Percentiles rank a stretch among this genome's conserved stretches.
Evolutionary conservation across 1,284 basidiomycete genomes (phyloP).

Genomic region (Coniophora puteana): DNA sequence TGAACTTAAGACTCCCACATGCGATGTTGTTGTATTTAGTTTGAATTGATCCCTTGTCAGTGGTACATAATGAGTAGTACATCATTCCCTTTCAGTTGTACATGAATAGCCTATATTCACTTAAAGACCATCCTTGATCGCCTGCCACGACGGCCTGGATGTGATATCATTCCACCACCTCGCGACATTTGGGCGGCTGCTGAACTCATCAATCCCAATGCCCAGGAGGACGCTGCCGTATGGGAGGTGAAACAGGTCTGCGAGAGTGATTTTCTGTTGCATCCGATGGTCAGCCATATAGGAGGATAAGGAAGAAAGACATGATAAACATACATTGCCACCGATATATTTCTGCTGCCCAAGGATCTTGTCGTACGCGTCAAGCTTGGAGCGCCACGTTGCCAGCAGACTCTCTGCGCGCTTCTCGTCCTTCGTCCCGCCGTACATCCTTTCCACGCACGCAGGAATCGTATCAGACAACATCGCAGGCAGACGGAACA

Average conservation of each 20-base stretch:
- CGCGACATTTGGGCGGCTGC: slow-evolving; percentile 31
- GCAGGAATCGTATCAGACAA: slow-evolving; percentile 12
- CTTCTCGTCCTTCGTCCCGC: slow-evolving; percentile 27
- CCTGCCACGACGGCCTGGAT: slow-evolving; percentile 33
- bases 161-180: slow-evolving; percentile 43
- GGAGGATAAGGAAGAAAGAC: too few relatives aligned
- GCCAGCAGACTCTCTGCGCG: slow-evolving; percentile 23
- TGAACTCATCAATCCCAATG: slow-evolving; percentile 28
- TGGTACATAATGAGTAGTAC: too few relatives aligned
- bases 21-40: too few relatives aligned
- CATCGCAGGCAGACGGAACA: background rate
- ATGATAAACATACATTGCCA: slow-evolving; percentile 45
- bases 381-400: slow-evolving; percentile 36
- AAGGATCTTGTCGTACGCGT: slow-evolving; percentile 49
- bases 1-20: too few relatives aligned
- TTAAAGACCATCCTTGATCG: slow-evolving; percentile 33
- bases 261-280: too few relatives aligned
- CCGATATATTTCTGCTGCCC: slow-evolving; percentile 49
- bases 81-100: too few relatives aligned
- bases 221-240: slow-evolving; percentile 29
- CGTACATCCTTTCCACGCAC: slow-evolving; percentile 18
- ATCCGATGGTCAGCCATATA: too few relatives aligned
- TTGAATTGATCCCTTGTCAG: too few relatives aligned
- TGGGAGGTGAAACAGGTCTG: slow-evolving; percentile 48
- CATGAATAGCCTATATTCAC: too few relatives aligned